A percentile compares a stretch with the other conserved stretches of the same genome.
These are phyloP conservation scores for Juncus effusus DNA, from an alignment of 176 grass and related monocot genomes.

Conservation along the genomic window DNA sequence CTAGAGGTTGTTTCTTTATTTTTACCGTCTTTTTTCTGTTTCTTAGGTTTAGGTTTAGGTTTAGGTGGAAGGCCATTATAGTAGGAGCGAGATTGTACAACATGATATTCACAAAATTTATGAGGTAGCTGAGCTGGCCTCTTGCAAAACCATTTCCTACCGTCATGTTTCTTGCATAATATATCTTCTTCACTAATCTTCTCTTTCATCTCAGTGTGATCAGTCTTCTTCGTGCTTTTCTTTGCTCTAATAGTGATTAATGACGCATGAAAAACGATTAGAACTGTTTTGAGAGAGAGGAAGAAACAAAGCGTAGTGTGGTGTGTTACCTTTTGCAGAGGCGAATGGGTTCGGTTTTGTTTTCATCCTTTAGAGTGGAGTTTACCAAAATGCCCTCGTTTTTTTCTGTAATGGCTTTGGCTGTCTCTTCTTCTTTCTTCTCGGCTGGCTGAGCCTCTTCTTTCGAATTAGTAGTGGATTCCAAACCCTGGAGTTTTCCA, in stretches of 20 bases:
- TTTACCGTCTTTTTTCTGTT: neutral
- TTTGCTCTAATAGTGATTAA: slow-evolving; percentile 10
- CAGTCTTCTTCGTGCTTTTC: slow-evolving; percentile 9
- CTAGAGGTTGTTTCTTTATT: neutral
- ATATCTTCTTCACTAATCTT: slow-evolving; percentile 1
- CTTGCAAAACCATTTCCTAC: slow-evolving; percentile 26
- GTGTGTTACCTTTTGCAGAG: slow-evolving; percentile 27
- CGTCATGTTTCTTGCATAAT: slow-evolving; percentile 27
- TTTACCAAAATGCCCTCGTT: slow-evolving; percentile 20
- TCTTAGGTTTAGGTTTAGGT: neutral
- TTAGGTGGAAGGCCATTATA: slow-evolving; percentile 14
- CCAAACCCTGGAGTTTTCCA: slow-evolving; percentile 1
- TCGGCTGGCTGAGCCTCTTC: slow-evolving; percentile 3
- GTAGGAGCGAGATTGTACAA: slow-evolving; percentile 23
- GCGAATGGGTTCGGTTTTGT: slow-evolving; percentile 9
- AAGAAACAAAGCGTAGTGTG: neutral
- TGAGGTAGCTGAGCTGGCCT: slow-evolving; percentile 14
- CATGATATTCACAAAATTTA: slow-evolving; percentile 20
- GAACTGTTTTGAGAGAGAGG: slow-evolving; percentile 6
- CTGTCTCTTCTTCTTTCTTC: slow-evolving; percentile 6
- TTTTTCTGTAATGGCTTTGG: slow-evolving; percentile 6
- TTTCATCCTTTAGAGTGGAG: neutral
- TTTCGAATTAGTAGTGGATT: slow-evolving; percentile 18
- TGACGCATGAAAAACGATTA: neutral
- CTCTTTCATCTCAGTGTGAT: neutral